A percentile compares a stretch with the other conserved stretches of the same genome.
phyloP scores from a whole-genome alignment of 805 yeast species.

The Candida maltosa region DNA sequence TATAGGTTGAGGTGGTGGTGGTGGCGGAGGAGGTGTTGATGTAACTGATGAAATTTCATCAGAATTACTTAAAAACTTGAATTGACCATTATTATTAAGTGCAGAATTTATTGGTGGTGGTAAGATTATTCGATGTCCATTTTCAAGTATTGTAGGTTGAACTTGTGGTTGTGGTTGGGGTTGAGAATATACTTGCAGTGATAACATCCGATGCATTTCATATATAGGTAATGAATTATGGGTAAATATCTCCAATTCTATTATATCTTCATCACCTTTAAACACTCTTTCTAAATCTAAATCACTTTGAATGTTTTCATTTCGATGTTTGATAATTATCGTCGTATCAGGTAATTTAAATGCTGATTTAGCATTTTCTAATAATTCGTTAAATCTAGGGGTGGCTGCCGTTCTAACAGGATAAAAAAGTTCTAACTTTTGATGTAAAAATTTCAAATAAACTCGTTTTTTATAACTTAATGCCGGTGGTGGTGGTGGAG shows the following conservation, averaged over 20 bases:
- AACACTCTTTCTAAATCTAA: slow-evolving; percentile 38
- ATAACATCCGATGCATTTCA: slow-evolving; percentile 16
- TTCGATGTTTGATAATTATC: slow-evolving; percentile 18
- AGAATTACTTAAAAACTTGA: slow-evolving; percentile 10
- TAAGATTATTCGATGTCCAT: slow-evolving; percentile 2
- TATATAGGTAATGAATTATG: slow-evolving; percentile 34
- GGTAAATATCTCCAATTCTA: slow-evolving; percentile 36
- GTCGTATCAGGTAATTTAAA: slow-evolving; percentile 42
- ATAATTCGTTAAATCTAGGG: slow-evolving; percentile 74
- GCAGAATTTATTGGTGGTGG: slow-evolving; percentile 9
- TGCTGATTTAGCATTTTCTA: slow-evolving; percentile 72
- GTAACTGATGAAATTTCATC: slow-evolving; percentile 8
- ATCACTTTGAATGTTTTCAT: slow-evolving; percentile 27
- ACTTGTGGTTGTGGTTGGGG: slow-evolving; percentile 15
- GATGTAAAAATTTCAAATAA: slow-evolving; percentile 48
- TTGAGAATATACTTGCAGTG: too few species aligned
- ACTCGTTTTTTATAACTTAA: slow-evolving; percentile 30
- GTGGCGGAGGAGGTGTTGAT: slow-evolving; percentile 19
- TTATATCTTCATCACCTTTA: slow-evolving; percentile 18
- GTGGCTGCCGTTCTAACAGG: slow-evolving; percentile 66
- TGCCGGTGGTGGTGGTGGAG: slow-evolving; percentile 25
- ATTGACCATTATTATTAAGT: slow-evolving; percentile 3
- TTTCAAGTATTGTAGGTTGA: slow-evolving; percentile 19
- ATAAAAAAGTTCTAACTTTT: slow-evolving; percentile 61
- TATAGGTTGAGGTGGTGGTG: slow-evolving; percentile 26